Base-by-base conservation (phyloP, 169 alveolate species). In the Plasmodium coatneyi region DNA sequence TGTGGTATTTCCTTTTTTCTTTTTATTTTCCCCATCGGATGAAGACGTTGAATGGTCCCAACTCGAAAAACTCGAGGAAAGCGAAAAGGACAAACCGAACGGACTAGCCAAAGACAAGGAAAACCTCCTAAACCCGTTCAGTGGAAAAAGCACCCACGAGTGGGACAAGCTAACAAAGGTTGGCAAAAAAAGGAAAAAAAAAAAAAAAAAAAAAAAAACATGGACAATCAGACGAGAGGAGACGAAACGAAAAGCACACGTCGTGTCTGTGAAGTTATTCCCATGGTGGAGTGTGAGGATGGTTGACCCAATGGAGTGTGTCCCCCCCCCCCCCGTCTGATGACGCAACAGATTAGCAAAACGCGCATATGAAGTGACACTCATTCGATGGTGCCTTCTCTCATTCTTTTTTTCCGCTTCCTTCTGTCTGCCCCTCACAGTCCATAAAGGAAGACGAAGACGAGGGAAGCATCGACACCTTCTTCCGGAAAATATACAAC, bases 101-200 rank as follows among this genome's bases (percentile, higher is more conserved):
- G 78, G 34, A 22, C n/a, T 30, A 60, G 16, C 32, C 3, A 39
- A 71, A 84, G 32, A 49, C 5, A 74, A 72, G 5, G 78, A 52
- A 12, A 72, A 84, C 28, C 36, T 84, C 1, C 54, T 84, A 12
- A 84, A 84, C 34, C 92, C 92, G n/a, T 84, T 84, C 39, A 52
- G 60, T 32, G 92, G 92, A 25, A 84, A 84, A n/a, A 84, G 92
- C 56, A 52, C 72, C 78, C 74, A 84, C 78, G 92, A 84, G 9
- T 84, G 92, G 92, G 43, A 71, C 43, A 32, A 84, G 36, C 46
- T 84, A 71, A 46, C 92, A 25, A 71, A 84, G 79, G 92, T 52
- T 71, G 7, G 30, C 54, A 41, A 0, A 6, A 49, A 43, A 43
- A 10, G 56, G 28, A 10, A 28, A 22, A 3, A 71, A 41, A 22